A percentile compares a stretch with the other conserved stretches of the same genome.
Conservation (phyloP, 257 asterid species). For the Nicotiana tabacum region DNA sequence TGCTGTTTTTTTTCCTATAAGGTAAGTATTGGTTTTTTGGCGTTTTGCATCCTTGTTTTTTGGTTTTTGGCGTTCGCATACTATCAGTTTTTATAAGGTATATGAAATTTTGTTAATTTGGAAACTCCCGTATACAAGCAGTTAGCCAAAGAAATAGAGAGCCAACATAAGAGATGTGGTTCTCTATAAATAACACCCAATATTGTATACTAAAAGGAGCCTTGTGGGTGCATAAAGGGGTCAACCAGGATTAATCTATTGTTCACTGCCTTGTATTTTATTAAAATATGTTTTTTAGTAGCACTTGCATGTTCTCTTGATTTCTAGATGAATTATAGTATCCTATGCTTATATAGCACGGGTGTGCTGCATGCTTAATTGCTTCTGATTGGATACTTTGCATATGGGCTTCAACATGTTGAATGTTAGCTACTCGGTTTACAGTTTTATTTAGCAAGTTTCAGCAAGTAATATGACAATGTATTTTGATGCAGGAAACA, state of each 20-base stretch:
- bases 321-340: neutral
- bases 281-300: neutral
- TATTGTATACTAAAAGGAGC: too few species aligned
- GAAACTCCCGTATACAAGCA: too few species aligned
- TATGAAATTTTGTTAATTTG: too few species aligned
- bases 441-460: neutral
- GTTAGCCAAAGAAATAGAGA: too few species aligned
- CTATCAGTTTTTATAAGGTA: too few species aligned
- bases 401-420: neutral
- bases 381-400: neutral
- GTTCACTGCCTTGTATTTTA: neutral
- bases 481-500: constrained; percentile 63
- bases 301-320: neutral
- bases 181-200: too few species aligned
- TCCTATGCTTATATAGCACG: neutral
- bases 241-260: neutral
- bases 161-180: too few species aligned
- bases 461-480: constrained; percentile 5
- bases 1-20: too few species aligned
- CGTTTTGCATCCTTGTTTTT: too few species aligned
- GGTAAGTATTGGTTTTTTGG: too few species aligned
- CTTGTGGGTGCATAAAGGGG: neutral
- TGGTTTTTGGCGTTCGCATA: too few species aligned
- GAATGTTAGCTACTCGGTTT: neutral
- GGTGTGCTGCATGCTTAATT: neutral